Base-by-base conservation (phyloP, 768 basidiomycete genomes). In the Podaxis sp. region DNA sequence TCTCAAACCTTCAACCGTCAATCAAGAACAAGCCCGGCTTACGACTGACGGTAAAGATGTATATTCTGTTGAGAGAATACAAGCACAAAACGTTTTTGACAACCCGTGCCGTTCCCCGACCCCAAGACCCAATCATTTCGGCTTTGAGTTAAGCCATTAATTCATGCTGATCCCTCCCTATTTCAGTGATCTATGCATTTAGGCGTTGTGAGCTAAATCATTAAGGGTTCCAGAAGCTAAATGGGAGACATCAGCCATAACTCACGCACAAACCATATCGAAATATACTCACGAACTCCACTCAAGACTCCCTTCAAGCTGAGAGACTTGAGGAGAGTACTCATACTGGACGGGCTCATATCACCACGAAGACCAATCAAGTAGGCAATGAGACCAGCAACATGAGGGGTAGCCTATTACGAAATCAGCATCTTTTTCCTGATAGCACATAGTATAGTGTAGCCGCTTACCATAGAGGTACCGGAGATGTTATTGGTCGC, bases 321-420 rank as follows among this genome's bases (percentile, higher is more conserved):
- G 47, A 73, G 65, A 46, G 47, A 59, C 56, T 70, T 61, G 62
- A 76, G 46, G 50, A 62, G 65, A 32, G 60, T 62, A 32, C 56
- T 60, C 62, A 76, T 71, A 28, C 57, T 63, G 13, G 71, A 72
- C 14, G 77, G 77, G 25, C 68, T 58, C 36, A 54, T 62, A 53
- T 73, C 71, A 5, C 75, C 76, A 32, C 71, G 63, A 11, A 69
- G 59, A 44, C 64, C 60, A 46, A 77, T 70, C 52, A 76, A 63
- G 54, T 74, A 76, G 27, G 77, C 77, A 25, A 77, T 68, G 52
- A 79, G 67, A 25, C 78, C 78, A 16, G 77, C 68, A 28, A 79
- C 66, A 59, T 79, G 74, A 25, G 78, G 75, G 28, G 77, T 71
- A 52, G 77, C 74, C 73, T 70, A 63, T 36, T 1, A 23, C 32